phyloP scores from a whole-genome alignment of 805 yeast species.

The Pichia cephalocereana region DNA sequence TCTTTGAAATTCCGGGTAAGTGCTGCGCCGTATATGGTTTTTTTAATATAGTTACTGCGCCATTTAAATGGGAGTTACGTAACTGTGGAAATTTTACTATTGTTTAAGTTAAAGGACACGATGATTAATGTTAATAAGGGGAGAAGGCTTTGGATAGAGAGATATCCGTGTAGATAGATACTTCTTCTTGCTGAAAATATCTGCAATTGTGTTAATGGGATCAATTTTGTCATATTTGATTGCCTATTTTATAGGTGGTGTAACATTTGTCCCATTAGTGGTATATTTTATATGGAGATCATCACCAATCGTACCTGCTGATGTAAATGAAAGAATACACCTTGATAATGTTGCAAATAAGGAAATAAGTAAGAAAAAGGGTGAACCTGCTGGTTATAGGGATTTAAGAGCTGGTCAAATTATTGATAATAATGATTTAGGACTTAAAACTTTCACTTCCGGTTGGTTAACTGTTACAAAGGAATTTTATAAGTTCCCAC shows the following conservation, averaged over 20 bases:
- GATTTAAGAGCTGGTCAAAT: slow-evolving; percentile 50
- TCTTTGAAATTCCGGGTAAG: no score
- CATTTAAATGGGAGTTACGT: no score
- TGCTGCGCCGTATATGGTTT: no score
- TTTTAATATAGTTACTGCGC: no score
- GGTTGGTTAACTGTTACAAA: slow-evolving; percentile 86
- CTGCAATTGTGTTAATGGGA: background rate
- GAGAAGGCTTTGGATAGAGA: no score
- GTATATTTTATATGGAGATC: slow-evolving; percentile 33
- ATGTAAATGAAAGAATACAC: slow-evolving; percentile 11
- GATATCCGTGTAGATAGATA: no score
- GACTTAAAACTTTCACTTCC: slow-evolving; percentile 51
- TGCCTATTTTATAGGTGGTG: slow-evolving; percentile 58
- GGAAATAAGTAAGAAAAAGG: slow-evolving; percentile 14
- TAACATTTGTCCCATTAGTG: slow-evolving; percentile 65
- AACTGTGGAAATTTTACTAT: no score
- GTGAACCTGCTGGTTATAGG: slow-evolving; percentile 22
- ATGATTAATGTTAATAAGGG: no score
- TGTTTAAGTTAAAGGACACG: no score
- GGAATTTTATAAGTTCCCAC: slow-evolving; percentile 54
- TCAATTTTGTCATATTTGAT: background rate
- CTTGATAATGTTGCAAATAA: slow-evolving; percentile 18
- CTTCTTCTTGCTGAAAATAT: no score
- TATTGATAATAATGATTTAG: slow-evolving; percentile 51
- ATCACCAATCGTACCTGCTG: slow-evolving; percentile 26